Evolutionary conservation across 805 yeast species (phyloP), one percentile per base, ranked within the genome.

Genomic region (Kodamaea kaohsiungensis): DNA sequence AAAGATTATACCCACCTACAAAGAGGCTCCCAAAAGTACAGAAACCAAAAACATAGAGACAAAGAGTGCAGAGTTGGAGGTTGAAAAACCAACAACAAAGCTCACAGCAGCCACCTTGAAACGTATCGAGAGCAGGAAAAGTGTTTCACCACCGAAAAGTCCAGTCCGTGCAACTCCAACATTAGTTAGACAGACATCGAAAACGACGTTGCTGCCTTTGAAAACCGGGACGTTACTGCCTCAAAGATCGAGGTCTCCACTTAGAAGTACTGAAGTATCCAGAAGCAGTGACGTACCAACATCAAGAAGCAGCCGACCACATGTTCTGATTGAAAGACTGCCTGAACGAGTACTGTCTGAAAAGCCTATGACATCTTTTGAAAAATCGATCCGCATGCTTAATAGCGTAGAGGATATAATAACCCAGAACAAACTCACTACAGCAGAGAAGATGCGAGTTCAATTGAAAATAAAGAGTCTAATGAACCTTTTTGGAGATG

Each of bases 51-150:
- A 6, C 25, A 4, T 6, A 22, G 25, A 22, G 12, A 15, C 46
- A 10, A 43, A 43, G 22, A 43, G 33, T 12, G 10, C 33, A 7
- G 47, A 43, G 12, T 5, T 25, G 35, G 16, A 13, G 3, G 35
- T 12, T 6, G 37, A 27, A 12, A 27, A 43, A 17, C 15, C 27
- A 2, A 35, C 27, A 12, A 37, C 43, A 3, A 49, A 70, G 0
- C 72, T 70, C 37, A 60, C 71, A 3, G 52, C 59, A 8, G 77
- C 77, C 8, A 72, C 76, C 1, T 56, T 71, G 27, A 71, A 66
- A 47, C 57, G 78, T 43, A 61, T 72, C 2, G 76, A 71, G 55
- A 69, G 73, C 4, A 62, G 60, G 37, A 60, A 58, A 17, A 56
- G 54, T 25, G 16, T 48, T 10, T 17, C 39, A 25, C 49, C 49